Conservation (phyloP, 1,284 basidiomycete species). For the Leccinum angustisporum region DNA sequence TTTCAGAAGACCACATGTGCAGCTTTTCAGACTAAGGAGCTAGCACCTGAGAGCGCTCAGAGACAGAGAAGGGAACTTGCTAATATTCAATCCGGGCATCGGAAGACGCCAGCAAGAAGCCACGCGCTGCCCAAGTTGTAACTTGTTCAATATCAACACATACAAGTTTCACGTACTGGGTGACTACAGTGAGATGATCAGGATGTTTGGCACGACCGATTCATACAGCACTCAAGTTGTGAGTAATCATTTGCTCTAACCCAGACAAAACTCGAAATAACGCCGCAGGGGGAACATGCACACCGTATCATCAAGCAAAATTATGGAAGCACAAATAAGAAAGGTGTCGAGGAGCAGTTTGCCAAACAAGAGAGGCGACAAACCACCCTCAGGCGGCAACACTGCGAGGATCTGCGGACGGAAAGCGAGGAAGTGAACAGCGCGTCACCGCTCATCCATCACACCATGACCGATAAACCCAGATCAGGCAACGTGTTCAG, state of each 20-base stretch:
- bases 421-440: background rate
- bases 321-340: slow-evolving; percentile 2
- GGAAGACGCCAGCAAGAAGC: background rate
- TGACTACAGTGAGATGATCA: slow-evolving; percentile 1
- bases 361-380: background rate
- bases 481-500: background rate
- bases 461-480: background rate
- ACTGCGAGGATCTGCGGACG: background rate
- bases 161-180: slow-evolving; percentile 8
- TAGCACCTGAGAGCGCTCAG: background rate
- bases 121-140: background rate
- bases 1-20: background rate
- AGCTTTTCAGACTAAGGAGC: background rate
- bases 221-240: slow-evolving; percentile 7
- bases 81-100: background rate
- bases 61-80: background rate
- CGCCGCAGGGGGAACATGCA: background rate
- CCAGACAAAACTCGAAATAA: background rate
- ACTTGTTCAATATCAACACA: background rate
- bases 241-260: background rate
- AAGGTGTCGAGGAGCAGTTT: background rate
- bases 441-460: background rate
- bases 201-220: background rate
- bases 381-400: background rate
- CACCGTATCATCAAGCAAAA: background rate